phyloP scores from a whole-genome alignment of 768 basidiomycete species.

The Russula emetica region DNA sequence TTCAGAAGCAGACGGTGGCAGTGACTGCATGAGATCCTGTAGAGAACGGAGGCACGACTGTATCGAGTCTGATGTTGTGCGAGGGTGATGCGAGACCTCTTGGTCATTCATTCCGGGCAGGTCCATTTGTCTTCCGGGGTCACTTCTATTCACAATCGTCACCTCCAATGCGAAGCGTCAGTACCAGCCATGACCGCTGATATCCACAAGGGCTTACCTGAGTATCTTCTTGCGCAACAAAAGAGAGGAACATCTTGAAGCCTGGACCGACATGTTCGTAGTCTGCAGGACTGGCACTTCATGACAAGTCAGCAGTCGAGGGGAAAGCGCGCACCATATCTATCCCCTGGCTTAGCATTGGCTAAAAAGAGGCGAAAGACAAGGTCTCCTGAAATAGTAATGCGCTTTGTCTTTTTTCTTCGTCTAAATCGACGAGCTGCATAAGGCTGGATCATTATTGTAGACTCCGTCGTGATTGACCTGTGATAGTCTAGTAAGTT shows the following conservation, averaged over 20 bases:
- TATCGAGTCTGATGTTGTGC: constrained; percentile 13
- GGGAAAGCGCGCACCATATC: constrained; percentile 3
- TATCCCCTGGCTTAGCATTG: constrained; percentile 11
- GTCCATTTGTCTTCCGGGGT: background rate
- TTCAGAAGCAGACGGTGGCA: background rate
- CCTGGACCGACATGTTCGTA: background rate
- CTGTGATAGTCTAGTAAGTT: background rate
- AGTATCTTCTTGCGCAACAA: background rate
- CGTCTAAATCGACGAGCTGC: constrained; percentile 10
- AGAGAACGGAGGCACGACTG: constrained; percentile 9
- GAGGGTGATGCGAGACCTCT: background rate
- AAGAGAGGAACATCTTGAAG: background rate
- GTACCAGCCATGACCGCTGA: background rate
- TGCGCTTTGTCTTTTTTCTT: constrained; percentile 9
- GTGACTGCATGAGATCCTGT: constrained; percentile 5
- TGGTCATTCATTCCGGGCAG: background rate
- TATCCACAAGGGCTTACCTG: background rate
- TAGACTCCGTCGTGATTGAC: constrained; percentile 12
- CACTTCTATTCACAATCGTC: background rate
- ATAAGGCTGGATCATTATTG: constrained; percentile 14
- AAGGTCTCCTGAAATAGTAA: constrained; percentile 14
- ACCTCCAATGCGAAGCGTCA: background rate
- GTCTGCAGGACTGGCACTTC: background rate
- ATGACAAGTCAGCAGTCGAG: background rate
- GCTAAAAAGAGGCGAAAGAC: constrained; percentile 4